Base-by-base conservation (phyloP, 192 early-diverging fungal genomes). In the Bifiguratus adelaidae region DNA sequence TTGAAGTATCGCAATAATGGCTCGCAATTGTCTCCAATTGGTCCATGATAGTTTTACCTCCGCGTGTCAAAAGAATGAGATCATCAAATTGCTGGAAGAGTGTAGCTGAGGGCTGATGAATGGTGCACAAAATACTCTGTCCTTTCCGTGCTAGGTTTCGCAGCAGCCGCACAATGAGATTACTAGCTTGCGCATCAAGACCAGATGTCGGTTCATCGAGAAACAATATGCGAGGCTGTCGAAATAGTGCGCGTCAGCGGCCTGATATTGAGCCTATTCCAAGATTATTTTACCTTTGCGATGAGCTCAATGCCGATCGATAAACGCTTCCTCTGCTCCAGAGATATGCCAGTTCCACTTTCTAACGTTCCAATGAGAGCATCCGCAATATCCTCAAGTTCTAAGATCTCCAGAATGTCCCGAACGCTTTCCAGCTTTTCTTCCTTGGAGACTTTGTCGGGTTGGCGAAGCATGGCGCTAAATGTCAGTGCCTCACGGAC, bases 401-500 rank as follows among this genome's bases (percentile, higher is more conserved):
- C 80, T 7, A 82, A 56, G 49, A 78, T 75, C 3, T 64, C 22
- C 53, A 66, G 50, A 6, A 53, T 71, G 22, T 81, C 78, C 26
- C 64, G 42, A 1, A 81, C 76, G 3, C 78, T 62, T 8, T 43
- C 46, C 20, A 60, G 36, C 53, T 81, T 81, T 4, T 44, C 53
- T 35, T 65, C 55, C n/a, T 52, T 29, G 0, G 62, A 49, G 65
- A 80, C 65, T 36, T 58, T 46, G 41, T 74, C n/a, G 32, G 77
- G 81, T 35, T 88, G 59, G 7, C 88, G 67, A 23, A 91, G 72
- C 35, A 80, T 50, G 7, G 88, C 88, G 0, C 83, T 81, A 62
- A 80, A 86, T 56, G 81, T 67, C 25, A 96, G 78, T 2, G 92
- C 88, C 53, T 96, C 92, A 44, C 83, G 77, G 6, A 96, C 92